Evolutionary conservation across 305 asterid species (phyloP).

Genomic region (Fraxinus velutina): DNA sequence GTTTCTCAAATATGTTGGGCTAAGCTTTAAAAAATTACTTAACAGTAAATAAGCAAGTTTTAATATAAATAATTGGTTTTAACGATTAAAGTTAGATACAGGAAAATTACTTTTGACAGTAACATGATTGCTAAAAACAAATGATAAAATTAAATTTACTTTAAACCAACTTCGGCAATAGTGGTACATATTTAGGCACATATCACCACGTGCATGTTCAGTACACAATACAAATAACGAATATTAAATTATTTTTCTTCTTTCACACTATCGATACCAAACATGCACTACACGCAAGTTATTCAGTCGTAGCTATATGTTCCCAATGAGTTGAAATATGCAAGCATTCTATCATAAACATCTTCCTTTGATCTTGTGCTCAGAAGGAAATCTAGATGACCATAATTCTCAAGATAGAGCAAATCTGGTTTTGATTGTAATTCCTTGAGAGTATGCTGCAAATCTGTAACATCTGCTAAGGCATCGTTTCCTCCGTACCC

Average conservation of each 20-base stretch:
- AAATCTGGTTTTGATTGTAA: constrained; percentile 54
- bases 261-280: background rate
- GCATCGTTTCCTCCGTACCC: constrained; percentile 85
- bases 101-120: background rate
- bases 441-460: constrained; percentile 60
- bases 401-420: constrained; percentile 75
- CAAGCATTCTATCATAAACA: constrained; percentile 63
- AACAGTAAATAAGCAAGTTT: background rate
- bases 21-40: background rate
- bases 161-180: background rate
- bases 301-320: constrained; percentile 31
- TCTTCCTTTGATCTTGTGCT: constrained; percentile 63
- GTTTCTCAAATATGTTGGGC: background rate
- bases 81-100: background rate
- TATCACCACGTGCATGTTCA: background rate
- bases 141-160: background rate
- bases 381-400: constrained; percentile 81
- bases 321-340: constrained; percentile 55
- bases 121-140: background rate
- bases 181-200: background rate
- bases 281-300: background rate
- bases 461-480: constrained; percentile 67
- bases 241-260: background rate
- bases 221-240: background rate
- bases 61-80: background rate